Conservation (phyloP, 345 rosid genomes). For the Rhodamnia argentea region DNA sequence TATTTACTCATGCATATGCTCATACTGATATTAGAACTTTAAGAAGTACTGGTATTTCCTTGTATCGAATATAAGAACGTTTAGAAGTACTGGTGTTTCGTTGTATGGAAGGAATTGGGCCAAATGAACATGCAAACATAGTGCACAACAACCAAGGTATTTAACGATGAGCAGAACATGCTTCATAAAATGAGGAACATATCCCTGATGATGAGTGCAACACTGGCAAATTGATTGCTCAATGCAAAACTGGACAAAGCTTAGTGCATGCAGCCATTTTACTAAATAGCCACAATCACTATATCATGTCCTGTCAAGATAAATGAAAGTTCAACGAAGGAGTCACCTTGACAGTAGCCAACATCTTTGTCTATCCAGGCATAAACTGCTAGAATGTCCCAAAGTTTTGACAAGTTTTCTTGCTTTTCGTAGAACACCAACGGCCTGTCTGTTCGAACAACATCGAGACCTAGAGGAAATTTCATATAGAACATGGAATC, state of each 20-base stretch:
- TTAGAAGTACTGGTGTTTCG: background rate
- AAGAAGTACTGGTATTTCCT: background rate
- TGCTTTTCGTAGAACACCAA: slow-evolving; percentile 85
- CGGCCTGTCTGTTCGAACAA: slow-evolving; percentile 85
- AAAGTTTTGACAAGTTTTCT: slow-evolving; percentile 80
- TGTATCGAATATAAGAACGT: background rate
- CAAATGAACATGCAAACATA: background rate
- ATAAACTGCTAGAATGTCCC: slow-evolving; percentile 95
- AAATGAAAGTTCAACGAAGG: background rate
- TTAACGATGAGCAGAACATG: background rate
- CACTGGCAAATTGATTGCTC: background rate
- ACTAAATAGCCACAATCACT: background rate
- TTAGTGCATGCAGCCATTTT: background rate
- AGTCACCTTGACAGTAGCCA: slow-evolving; percentile 92
- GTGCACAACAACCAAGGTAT: background rate
- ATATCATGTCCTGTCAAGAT: background rate
- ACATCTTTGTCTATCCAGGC: slow-evolving; percentile 94
- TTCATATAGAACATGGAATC: background rate
- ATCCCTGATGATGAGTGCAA: background rate
- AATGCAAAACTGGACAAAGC: background rate
- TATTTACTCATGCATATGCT: background rate
- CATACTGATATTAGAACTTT: background rate
- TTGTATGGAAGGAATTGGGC: background rate
- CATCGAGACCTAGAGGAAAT: slow-evolving; percentile 68
- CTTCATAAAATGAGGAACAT: background rate